Evolutionary conservation across 345 rosid species (phyloP), one percentile per base, ranked within the genome.

Genomic region (Populus simonii): DNA sequence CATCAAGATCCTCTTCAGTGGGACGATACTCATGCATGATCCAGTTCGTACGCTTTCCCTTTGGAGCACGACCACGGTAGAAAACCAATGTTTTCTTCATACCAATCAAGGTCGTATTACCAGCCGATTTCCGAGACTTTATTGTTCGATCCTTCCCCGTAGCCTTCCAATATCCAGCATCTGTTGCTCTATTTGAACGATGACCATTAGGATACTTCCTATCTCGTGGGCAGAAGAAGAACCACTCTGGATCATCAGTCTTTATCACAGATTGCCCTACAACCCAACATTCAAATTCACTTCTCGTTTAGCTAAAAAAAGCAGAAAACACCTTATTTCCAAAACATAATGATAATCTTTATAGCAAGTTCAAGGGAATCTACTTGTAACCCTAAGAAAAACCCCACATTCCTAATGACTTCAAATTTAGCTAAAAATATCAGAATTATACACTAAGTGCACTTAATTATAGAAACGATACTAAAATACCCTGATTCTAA

Each of bases 41-140:
- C 98, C 98, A 94, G 79, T 83, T 72, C 17, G 97, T 93, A 8
- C 98, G 92, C 77, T 90, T 88, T 1, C 98, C 98, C 79, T 87
- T 90, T 9, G 98, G 98, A 55, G 98, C 98, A n/a, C 98, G 95
- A 63, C 98, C 98, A 77, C 89, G 81, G 80, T 93, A 82, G 81
- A 94, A 94, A 66, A 94, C 98, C 76, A 94, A 79, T 43, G 98
- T 92, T 91, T 92, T 94, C 89, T 94, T 94, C 98, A 94, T 94
- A n/a, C 98, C 98, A 76, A 93, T 83, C 25, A 57, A 3, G 59
- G 31, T n/a, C 1, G 76, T 70, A 53, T 18, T 62, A 7, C 77
- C 66, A n/a, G 86, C 81, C 0, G 84, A 47, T 84, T 85, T 93
- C 68, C 91, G 89, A 5, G 90, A 85, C 82, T 83, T 87, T 13